Evolutionary conservation across 1,284 basidiomycete species (phyloP), one percentile per base, ranked within the genome.

Genomic region (Microbotryomycetes sp.): DNA sequence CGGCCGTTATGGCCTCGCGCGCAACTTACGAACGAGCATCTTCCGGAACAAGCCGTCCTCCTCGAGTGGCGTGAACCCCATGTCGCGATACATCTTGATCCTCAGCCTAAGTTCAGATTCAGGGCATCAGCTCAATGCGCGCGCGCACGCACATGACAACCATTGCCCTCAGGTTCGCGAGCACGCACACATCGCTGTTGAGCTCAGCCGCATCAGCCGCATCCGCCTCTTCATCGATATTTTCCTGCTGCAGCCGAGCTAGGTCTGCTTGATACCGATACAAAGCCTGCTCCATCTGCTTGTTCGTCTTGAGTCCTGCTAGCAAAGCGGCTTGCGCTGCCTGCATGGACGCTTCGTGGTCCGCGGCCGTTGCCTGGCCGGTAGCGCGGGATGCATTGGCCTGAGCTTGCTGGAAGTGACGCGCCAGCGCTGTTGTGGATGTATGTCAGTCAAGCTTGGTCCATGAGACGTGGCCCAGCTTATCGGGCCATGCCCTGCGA

Each of bases 41-140:
- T 63, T 65, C 47, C 51, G 46, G 47, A 55, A 59, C 24, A 53
- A 31, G 27, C 66, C 66, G 35, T 57, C 46, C n/a, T 65, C 56
- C 26, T 65, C 59, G 30, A 63, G 27, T 1, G 66, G 66, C 1
- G 61, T 65, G 64, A 68, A 68, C 7, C 67, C 67, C 45, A 66
- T 41, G 27, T 64, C 60, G 21, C 64, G 59, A 51, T 64, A 68
- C 35, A 68, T 31, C 48, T 66, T 66, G 29, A 66, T 46, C 13
- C 61, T 56, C 0, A 68, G 57, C 0, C 64, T 68, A 56, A 21
- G 15, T 21, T 5, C 15, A 9, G 46, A n/a, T 18, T 15, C 2
- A 26, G 29, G 45, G 13, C 6, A 23, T 56, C 27, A 56, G 45
- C 45, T 41, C 11, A 9, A 41, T 15, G 16, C 21, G 5, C 29